Base-by-base conservation (phyloP, 2,329 filamentous ascomycete species). In the Calonectria pteridis region DNA sequence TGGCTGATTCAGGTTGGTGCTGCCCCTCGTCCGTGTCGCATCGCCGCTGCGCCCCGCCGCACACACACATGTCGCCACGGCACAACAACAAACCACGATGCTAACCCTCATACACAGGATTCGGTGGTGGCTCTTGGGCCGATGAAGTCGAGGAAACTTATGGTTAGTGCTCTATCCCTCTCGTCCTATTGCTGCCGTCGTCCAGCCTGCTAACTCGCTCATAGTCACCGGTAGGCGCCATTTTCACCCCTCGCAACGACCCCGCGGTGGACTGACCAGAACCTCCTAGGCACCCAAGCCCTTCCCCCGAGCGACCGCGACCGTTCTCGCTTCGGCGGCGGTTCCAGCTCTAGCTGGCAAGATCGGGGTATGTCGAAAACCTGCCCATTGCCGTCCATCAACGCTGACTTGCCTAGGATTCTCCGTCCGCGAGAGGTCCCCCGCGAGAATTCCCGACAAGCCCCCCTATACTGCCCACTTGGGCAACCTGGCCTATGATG, bases 131-230 rank as follows among this genome's bases (percentile, higher is more conserved):
- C 84, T 98, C 97, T 80, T 99, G 97, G 97, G 97, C 97, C 82
- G 97, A 99, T 88, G 97, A 99, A 85, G 98, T 99, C 88, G 97
- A 99, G 87, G 95, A 98, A 83, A 91, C 94, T 78, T 91, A 92
- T 85, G 88, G 94, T 96, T 90, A 89, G 93, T 88, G 72, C 9
- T 68, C 31, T 14, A 40, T 28, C 16, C 3, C 7, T 26, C 31
- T 16, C 11, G 10, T 13, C 23, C 65, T 53, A 50, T 73, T 70
- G 73, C 72, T 55, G 59, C 37, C 33, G 66, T 37, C 18, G 20
- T 65, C 31, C 49, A 23, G 43, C 73, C 70, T 76, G 76, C 82
- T 85, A 80, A 84, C 79, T 20, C 71, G 40, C 65, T 76, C 65
- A n/a, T 71, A 84, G 85, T 83, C 50, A 78, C 82, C 70, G 85